Base-by-base conservation (phyloP, 768 basidiomycete genomes). In the Tubosaeta sp. region DNA sequence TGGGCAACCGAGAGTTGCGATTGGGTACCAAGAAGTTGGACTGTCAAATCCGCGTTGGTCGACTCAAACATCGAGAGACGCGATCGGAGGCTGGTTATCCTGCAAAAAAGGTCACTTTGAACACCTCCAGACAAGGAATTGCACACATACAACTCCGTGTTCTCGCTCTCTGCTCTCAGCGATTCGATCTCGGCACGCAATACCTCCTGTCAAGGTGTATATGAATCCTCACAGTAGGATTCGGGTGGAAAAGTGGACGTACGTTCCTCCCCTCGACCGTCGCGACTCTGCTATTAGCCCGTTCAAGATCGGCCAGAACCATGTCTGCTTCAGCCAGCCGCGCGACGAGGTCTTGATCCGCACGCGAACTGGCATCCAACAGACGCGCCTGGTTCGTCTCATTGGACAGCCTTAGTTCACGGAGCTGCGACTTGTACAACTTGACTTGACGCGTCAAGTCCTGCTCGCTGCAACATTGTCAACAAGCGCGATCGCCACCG, bases 181-280 rank as follows among this genome's bases (percentile, higher is more conserved):
- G 86, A 78, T 68, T 98, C 97, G 44, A 97, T 95, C 68, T 97
- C 95, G 19, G 94, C 93, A 11, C 95, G 84, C 16, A 99, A 76
- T n/a, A 91, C 79, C 74, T 98, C 97, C 91, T 94, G 63, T 53
- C 14, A 39, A 4, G 6, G 35, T 7, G 17, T 17, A 12, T 29
- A 43, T 19, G 5, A 11, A n/a, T 27, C n/a, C 12, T 5, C 29
- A 42, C 9, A 37, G 26, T 1, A 19, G 32, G 31, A 3, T 22
- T 22, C 22, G 22, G 22, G 22, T 22, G 50, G 16, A 34, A 51
- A 37, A 42, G 9, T 19, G 14, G 43, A 66, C 80, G 51, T 58
- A 93, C 92, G 72, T 99, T 98, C 46, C 97, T 81, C 56, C 94
- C 81, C 70, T 98, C 95, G 34, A 98, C 88, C 3, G 88, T 84